Base-by-base conservation (phyloP, 306 rosid genomes). In the Quercus engelmannii region DNA sequence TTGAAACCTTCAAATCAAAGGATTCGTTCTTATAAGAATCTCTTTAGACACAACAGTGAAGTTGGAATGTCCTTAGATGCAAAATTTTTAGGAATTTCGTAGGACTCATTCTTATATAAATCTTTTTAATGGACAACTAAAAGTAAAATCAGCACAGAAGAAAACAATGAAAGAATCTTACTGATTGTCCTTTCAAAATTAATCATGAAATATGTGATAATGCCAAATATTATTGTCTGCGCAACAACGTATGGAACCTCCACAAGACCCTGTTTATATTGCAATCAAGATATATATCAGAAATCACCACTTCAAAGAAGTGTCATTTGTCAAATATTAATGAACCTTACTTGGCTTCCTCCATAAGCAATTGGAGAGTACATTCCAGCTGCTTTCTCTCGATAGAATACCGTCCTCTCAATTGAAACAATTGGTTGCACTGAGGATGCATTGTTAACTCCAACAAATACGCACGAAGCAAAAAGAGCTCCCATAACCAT, bases 351-450 rank as follows among this genome's bases (percentile, higher is more conserved):
- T 90, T 94, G 98, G 67, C 97, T 94, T n/a, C 83, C 74, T 10
- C 96, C 97, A 85, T 94, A 94, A 33, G 98, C 86, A 21, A 92
- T 74, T 38, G 98, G 94, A 81, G 97, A 90, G 80, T 89, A 94
- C 98, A 92, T 92, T 85, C 97, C 98, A 43, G 97, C 94, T 55
- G 98, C 96, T 83, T 76, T 92, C 82, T 94, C 98, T 58, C 98
- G 87, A 69, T 94, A 94, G 73, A 94, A 94, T 7, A 94, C 98
- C 23, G 98, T 88, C 83, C 98, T 94, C 87, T 90, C 98, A 74
- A 94, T 94, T 25, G 98, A 94, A 88, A 94, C 90, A 80, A 94
- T 83, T 23, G 98, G 98, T 74, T 94, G 98, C 30, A 94, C 98
- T 28, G 97, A 90, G 75, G 98, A 85, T 75, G 98, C 73, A 51